A percentile compares a stretch with the other conserved stretches of the same genome.
These are phyloP conservation scores for Aureobasidium vineae DNA, from an alignment of 2,329 filamentous ascomycete species.

Conservation along the genomic window DNA sequence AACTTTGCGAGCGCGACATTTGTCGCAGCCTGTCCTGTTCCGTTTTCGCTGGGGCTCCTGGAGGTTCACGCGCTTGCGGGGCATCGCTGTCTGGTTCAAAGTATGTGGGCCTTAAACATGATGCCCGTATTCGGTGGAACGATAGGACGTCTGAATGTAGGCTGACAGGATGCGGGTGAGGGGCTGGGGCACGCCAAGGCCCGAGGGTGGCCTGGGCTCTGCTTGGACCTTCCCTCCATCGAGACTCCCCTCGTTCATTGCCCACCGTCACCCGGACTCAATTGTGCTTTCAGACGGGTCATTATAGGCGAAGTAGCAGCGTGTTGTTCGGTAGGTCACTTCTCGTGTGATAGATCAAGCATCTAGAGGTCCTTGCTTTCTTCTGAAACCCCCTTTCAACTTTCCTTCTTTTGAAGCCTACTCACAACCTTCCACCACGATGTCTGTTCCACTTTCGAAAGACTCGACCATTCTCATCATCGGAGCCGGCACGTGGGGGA, in stretches of 20 bases:
- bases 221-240: conserved; percentile 16
- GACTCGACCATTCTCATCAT: conserved; percentile 43
- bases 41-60: conserved; percentile 32
- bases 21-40: conserved; percentile 44
- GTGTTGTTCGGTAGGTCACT: background rate
- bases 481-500: conserved; percentile 50
- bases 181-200: no score
- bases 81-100: conserved; percentile 27
- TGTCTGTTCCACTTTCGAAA: background rate
- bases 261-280: background rate
- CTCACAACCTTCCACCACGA: background rate
- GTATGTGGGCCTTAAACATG: conserved; percentile 10
- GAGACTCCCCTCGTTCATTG: background rate
- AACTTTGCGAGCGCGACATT: conserved; percentile 44
- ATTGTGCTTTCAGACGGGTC: background rate
- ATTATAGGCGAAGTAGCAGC: background rate
- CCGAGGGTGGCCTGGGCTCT: background rate
- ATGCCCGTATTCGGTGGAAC: background rate
- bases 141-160: conserved; percentile 10
- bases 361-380: background rate
- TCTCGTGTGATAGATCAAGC: background rate
- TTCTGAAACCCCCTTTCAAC: background rate
- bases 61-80: conserved; percentile 29
- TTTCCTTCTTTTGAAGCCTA: background rate
- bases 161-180: background rate